These are phyloP conservation scores for Aotearoamyces nothofagi DNA, from an alignment of 2,329 filamentous ascomycete species.

Conservation along the genomic window DNA sequence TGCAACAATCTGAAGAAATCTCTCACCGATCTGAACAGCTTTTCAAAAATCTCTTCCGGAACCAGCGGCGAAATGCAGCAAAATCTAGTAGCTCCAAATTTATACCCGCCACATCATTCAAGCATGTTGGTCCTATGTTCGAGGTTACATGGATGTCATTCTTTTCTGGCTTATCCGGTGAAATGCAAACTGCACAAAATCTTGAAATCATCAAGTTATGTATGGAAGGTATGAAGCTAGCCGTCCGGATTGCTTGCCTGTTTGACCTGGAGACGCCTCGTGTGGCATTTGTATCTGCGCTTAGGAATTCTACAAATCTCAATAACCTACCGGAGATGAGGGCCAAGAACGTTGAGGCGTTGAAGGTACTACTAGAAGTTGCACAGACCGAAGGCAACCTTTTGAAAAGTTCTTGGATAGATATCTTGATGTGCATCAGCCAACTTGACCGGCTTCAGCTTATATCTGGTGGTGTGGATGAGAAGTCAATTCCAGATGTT, in stretches of 20 bases:
- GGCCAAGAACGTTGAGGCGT: conserved; percentile 87
- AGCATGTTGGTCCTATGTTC: conserved; percentile 96
- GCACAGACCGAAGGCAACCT: conserved; percentile 87
- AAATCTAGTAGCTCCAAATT: conserved; percentile 52
- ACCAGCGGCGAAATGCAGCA: conserved; percentile 67
- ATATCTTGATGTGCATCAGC: conserved; percentile 87
- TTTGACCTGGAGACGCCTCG: conserved; percentile 89
- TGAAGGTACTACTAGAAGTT: conserved; percentile 83
- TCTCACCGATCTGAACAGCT: conserved; percentile 59
- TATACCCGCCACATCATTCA: conserved; percentile 84
- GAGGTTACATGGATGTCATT: conserved; percentile 99
- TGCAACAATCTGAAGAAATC: conserved; percentile 93
- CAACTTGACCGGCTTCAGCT: conserved; percentile 92
- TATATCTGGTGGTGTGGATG: conserved; percentile 87
- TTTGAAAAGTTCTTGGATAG: conserved; percentile 83
- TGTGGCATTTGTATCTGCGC: conserved; percentile 84
- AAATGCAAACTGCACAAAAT: conserved; percentile 88
- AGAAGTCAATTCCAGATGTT: conserved; percentile 82
- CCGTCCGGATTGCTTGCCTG: conserved; percentile 81
- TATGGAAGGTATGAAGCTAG: conserved; percentile 88
- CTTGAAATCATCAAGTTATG: conserved; percentile 84
- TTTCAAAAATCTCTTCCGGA: conserved; percentile 84
- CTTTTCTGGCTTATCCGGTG: conserved; percentile 82
- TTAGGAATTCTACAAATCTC: conserved; percentile 88
- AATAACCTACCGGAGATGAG: conserved; percentile 93